Conservation (phyloP, 2,329 filamentous ascomycete genomes). For the Ilyonectria sp. region DNA sequence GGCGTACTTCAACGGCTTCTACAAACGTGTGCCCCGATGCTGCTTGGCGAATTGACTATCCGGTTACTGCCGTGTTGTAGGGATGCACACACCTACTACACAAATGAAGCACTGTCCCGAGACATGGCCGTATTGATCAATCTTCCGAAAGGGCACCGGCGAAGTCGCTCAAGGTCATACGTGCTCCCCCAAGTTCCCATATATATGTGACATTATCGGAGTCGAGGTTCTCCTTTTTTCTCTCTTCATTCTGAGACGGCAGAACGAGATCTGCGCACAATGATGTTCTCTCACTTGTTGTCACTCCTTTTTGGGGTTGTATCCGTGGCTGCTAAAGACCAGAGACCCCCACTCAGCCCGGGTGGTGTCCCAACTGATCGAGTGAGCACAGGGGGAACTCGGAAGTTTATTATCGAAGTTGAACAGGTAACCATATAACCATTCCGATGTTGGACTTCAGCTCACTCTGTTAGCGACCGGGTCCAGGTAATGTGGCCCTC, state of each 20-base stretch:
- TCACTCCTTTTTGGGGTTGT: constrained; percentile 28
- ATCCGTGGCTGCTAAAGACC: constrained; percentile 26
- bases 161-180: neutral
- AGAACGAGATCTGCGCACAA: constrained; percentile 14
- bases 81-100: constrained; percentile 31
- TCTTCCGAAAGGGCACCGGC: constrained; percentile 42
- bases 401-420: constrained; percentile 48
- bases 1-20: constrained; percentile 14
- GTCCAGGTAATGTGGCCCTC: constrained; percentile 37
- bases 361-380: constrained; percentile 10
- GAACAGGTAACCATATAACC: constrained; percentile 40
- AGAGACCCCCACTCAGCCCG: constrained; percentile 17
- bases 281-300: constrained; percentile 40
- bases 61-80: constrained; percentile 32
- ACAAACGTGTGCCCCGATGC: constrained; percentile 21
- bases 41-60: constrained; percentile 24
- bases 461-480: constrained; percentile 38
- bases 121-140: constrained; percentile 38
- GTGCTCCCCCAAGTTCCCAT: constrained; percentile 12
- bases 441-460: constrained; percentile 10
- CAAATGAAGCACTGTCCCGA: constrained; percentile 40
- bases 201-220: constrained; percentile 7
- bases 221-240: neutral
- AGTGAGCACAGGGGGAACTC: constrained; percentile 28
- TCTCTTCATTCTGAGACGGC: constrained; percentile 8